Percentiles rank a stretch among this genome's conserved stretches.
Evolutionary conservation across 148 eudicot species (phyloP).

Genomic region (Rheum nobile): DNA sequence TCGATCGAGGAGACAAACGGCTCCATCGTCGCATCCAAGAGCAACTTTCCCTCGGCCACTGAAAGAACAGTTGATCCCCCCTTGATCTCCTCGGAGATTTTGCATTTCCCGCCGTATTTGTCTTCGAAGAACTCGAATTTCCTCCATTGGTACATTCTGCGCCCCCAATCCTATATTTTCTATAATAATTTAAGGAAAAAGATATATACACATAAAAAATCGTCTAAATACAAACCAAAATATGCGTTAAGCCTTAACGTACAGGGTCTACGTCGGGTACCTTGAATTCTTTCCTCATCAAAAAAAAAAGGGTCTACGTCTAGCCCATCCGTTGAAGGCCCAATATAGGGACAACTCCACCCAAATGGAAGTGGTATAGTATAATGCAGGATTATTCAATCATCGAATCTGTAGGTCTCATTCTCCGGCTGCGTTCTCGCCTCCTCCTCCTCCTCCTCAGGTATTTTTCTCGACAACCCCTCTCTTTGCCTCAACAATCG

Average conservation of each 20-base stretch:
- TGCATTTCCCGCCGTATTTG: slow-evolving; percentile 53
- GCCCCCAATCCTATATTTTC: neutral
- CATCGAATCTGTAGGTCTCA: neutral
- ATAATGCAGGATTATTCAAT: neutral
- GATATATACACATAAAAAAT: no score
- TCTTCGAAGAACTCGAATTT: slow-evolving; percentile 97
- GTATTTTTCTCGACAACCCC: neutral
- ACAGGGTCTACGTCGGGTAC: no score
- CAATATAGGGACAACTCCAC: neutral
- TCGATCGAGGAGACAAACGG: slow-evolving; percentile 68
- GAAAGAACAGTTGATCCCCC: slow-evolving; percentile 57
- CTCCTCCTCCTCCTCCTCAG: neutral
- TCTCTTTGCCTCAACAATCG: neutral
- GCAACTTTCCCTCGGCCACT: slow-evolving; percentile 77
- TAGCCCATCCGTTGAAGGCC: neutral
- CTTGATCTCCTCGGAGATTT: slow-evolving; percentile 49
- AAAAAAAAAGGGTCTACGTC: no score
- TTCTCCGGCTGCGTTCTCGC: slow-evolving; percentile 4
- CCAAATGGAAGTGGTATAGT: neutral
- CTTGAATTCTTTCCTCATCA: no score
- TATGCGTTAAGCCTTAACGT: no score
- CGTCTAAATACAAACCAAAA: no score
- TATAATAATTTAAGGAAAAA: no score
- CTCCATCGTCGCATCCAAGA: slow-evolving; percentile 65
- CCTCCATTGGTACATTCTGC: slow-evolving; percentile 79